phyloP scores from a whole-genome alignment of 768 basidiomycete species.

The Lentinus tigrinus region DNA sequence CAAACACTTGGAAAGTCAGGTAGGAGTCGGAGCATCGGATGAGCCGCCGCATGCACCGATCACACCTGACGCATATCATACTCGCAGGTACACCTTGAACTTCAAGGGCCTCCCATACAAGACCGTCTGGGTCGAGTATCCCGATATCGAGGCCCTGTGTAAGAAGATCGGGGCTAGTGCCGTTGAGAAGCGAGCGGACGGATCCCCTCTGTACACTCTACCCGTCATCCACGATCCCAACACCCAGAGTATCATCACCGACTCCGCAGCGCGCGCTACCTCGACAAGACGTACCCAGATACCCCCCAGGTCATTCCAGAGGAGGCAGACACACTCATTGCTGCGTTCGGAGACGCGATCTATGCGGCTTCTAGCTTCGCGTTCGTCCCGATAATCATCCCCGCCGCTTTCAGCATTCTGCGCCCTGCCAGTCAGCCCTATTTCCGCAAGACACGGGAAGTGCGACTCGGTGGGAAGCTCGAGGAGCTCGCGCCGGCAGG shows the following conservation, averaged over 20 bases:
- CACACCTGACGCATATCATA: too few relatives aligned
- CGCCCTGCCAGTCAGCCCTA: conserved; percentile 20
- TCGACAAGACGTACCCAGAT: conserved; percentile 28
- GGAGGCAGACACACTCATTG: conserved; percentile 28
- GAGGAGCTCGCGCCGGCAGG: conserved; percentile 30
- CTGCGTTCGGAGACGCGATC: conserved; percentile 22
- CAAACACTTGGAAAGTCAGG: conserved; percentile 29
- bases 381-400: conserved; percentile 15
- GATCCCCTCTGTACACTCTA: conserved; percentile 24
- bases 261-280: conserved; percentile 27
- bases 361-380: background rate
- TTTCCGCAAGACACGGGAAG: conserved; percentile 36
- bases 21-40: conserved; percentile 2
- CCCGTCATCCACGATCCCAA: conserved; percentile 30
- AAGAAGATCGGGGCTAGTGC: conserved; percentile 37
- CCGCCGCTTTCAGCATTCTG: conserved; percentile 3
- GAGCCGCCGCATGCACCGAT: too few relatives aligned
- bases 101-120: conserved; percentile 41
- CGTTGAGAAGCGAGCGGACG: conserved; percentile 27
- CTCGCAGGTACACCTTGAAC: conserved; percentile 32
- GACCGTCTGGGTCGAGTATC: conserved; percentile 52
- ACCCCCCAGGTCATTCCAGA: conserved; percentile 34
- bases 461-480: conserved; percentile 31
- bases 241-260: conserved; percentile 19
- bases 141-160: conserved; percentile 41